A percentile compares a stretch with the other conserved stretches of the same genome.
Evolutionary conservation across 2,329 filamentous ascomycete genomes (phyloP).

Genomic region (Cordyceps fumosorosea): DNA sequence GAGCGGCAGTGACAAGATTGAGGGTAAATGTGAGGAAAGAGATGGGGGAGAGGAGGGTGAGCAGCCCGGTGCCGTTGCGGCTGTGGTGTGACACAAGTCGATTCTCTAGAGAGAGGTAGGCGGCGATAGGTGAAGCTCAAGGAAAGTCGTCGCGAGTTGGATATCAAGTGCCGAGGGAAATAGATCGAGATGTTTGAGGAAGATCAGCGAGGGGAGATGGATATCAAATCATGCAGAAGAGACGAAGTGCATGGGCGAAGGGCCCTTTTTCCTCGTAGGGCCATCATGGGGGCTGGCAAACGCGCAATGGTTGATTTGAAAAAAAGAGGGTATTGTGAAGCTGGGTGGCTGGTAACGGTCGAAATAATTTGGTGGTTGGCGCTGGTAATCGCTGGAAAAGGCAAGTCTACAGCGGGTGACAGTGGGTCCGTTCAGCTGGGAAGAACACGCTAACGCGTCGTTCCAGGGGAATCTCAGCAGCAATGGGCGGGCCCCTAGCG

Average conservation of each 20-base stretch:
- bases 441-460: neutral
- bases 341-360: constrained; percentile 6
- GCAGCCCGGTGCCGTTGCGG: constrained; percentile 1
- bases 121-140: neutral
- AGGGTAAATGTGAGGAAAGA: neutral
- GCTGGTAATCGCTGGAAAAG: neutral
- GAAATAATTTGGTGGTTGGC: constrained; percentile 8
- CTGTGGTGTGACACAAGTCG: neutral
- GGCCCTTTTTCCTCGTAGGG: constrained; percentile 8
- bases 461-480: neutral
- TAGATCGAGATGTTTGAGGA: neutral
- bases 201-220: neutral
- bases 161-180: neutral
- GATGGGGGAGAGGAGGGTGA: no score
- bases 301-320: neutral
- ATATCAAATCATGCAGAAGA: neutral
- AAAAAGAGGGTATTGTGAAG: neutral
- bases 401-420: constrained; percentile 4
- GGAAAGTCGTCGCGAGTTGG: neutral
- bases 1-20: neutral
- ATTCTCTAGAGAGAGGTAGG: no score
- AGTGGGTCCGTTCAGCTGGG: neutral
- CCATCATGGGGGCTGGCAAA: constrained; percentile 1
- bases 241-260: constrained; percentile 4
- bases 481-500: neutral